These are phyloP conservation scores for Tetrahymena thermophila DNA, from an alignment of 73 alveolate species.

Conservation along the genomic window DNA sequence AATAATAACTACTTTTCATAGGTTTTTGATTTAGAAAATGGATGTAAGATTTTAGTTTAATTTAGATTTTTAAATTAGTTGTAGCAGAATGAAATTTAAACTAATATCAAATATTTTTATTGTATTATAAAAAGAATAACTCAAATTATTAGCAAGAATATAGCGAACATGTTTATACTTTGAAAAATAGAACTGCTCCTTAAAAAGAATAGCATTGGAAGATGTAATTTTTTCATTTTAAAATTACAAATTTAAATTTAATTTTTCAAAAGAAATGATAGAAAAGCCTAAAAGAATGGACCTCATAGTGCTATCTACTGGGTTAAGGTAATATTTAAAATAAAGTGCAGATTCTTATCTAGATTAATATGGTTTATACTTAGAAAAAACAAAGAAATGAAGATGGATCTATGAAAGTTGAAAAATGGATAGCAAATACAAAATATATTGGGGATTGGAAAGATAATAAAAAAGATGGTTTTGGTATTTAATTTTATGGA, in stretches of 20 bases:
- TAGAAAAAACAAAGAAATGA: constrained; percentile 55
- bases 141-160: neutral
- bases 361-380: constrained; percentile 35
- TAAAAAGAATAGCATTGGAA: neutral
- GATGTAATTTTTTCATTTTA: neutral
- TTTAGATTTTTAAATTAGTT: neutral
- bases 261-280: constrained; percentile 35
- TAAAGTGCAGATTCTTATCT: neutral
- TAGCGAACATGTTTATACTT: neutral
- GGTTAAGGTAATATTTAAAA: constrained; percentile 65
- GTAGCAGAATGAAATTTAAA: no score
- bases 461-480: constrained; percentile 80
- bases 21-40: neutral
- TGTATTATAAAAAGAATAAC: neutral
- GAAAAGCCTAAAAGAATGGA: constrained; percentile 91
- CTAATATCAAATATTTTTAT: neutral
- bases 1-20: neutral
- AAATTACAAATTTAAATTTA: neutral
- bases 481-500: constrained; percentile 69
- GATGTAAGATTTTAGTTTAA: neutral
- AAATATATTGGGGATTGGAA: constrained; percentile 86
- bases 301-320: constrained; percentile 87
- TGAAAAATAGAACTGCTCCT: neutral
- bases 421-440: constrained; percentile 74
- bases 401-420: constrained; percentile 86